Percentiles rank a stretch among this genome's conserved stretches.
These are phyloP conservation scores for Candida jianshihensis DNA, from an alignment of 805 yeast species.

Conservation along the genomic window DNA sequence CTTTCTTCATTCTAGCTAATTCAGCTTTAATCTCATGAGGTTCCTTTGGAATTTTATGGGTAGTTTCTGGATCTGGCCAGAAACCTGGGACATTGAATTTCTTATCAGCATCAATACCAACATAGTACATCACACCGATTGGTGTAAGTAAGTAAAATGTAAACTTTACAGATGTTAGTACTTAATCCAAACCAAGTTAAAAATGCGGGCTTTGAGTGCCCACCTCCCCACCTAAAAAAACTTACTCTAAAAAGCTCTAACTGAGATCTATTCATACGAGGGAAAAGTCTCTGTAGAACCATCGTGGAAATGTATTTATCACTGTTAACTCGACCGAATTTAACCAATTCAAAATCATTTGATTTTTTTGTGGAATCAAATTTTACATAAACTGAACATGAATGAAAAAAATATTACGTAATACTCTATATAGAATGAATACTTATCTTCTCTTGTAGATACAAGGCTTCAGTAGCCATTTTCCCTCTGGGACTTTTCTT, in stretches of 20 bases:
- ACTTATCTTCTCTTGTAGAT: constrained; percentile 78
- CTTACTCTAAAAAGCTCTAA: constrained; percentile 45
- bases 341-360: too few species aligned
- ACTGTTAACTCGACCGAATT: too few species aligned
- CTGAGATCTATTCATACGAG: constrained; percentile 39
- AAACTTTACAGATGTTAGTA: constrained; percentile 36
- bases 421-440: too few species aligned
- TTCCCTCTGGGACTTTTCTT: constrained; percentile 57
- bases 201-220: too few species aligned
- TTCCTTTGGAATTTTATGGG: constrained; percentile 88
- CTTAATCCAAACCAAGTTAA: background rate
- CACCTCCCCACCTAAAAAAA: constrained; percentile 4
- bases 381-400: too few species aligned
- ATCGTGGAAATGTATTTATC: background rate
- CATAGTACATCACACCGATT: constrained; percentile 85
- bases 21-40: constrained; percentile 89
- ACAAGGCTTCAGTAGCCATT: constrained; percentile 92
- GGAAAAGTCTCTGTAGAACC: constrained; percentile 6
- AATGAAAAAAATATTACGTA: background rate
- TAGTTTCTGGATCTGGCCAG: constrained; percentile 94
- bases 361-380: too few species aligned
- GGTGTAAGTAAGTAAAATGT: constrained; percentile 84
- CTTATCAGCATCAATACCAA: constrained; percentile 83
- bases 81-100: constrained; percentile 89
- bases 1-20: constrained; percentile 77